A percentile compares a stretch with the other conserved stretches of the same genome.
These are phyloP conservation scores for Monosporascus sp. DNA, from an alignment of 2,329 filamentous ascomycete genomes.

Conservation along the genomic window DNA sequence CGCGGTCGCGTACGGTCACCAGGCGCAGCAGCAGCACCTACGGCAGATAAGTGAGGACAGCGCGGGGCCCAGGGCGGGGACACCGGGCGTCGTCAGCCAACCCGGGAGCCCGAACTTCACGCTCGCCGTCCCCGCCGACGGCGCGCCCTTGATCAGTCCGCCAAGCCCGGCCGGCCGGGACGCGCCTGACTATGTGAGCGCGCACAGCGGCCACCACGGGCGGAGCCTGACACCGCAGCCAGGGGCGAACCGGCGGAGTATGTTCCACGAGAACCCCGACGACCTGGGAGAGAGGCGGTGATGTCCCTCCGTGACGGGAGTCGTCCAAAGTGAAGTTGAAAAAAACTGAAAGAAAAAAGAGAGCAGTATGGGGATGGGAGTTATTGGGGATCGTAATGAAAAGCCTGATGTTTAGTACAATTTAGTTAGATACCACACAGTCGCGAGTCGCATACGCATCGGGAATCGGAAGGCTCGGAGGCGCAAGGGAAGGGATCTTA, in stretches of 20 bases:
- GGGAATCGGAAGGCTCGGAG: too few relatives aligned
- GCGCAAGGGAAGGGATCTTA: too few relatives aligned
- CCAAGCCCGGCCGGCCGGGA: constrained; percentile 8
- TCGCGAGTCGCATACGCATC: too few relatives aligned
- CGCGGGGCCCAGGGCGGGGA: too few relatives aligned
- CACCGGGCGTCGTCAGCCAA: background rate
- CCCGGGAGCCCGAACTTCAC: constrained; percentile 1
- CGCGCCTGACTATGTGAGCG: constrained; percentile 10
- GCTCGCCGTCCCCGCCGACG: background rate
- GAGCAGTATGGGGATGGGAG: too few relatives aligned
- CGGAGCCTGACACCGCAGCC: background rate
- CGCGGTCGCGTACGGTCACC: background rate
- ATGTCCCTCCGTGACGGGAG: background rate
- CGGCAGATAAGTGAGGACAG: background rate
- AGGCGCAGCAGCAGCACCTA: background rate
- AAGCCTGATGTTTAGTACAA: too few relatives aligned
- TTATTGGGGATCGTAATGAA: too few relatives aligned
- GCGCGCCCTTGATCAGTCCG: constrained; percentile 9
- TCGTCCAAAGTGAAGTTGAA: too few relatives aligned
- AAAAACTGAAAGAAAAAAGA: too few relatives aligned
- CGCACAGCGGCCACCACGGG: background rate
- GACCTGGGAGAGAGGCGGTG: constrained; percentile 14
- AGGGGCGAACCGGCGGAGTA: constrained; percentile 11
- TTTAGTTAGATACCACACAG: too few relatives aligned
- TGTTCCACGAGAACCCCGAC: constrained; percentile 19